Evolutionary conservation across 1,139 yeast genomes (phyloP), one percentile per base, ranked within the genome.

Genomic region (Dujonia santamariae): DNA sequence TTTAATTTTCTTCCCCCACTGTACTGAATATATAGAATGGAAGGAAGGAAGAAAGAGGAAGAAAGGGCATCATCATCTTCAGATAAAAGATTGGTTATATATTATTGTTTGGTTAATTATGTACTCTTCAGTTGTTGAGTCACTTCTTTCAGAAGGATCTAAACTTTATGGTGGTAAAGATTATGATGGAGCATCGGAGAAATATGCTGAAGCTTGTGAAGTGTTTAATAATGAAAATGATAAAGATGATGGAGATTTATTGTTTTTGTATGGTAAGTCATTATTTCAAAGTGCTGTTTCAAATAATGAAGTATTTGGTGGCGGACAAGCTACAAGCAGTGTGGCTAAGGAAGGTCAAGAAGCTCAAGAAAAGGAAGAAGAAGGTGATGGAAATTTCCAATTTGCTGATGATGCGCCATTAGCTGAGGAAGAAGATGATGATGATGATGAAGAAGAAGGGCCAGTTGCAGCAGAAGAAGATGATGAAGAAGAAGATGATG

Each of bases 271-370:
- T 45, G 97, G 97, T 2, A 77, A 80, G 50, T 80, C 96, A 1
- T 61, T 92, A 28, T 88, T 83, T 56, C 84, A 81, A 44, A 75
- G 77, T 30, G 97, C 94, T 1, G 83, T 86, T 9, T 64, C 78
- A 28, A 80, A 74, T 34, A 78, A 88, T 2, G 92, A 84, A 32
- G 83, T 92, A n/a, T 72, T 92, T 39, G 96, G 96, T 25, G 84
- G 75, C 1, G 26, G 17, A 20, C 33, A 17, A 11, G 25, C 33
- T 9, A n/a, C n/a, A n/a, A n/a, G n/a, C n/a, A n/a, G n/a, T n/a
- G 18, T 14, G 7, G 22, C 11, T 15, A 32, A 29, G 7, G 60
- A 58, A 8, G 55, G 59, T 22, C 59, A 56, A 11, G 57, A 50
- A 19, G 59, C 55, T 8, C 56, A 50, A 19, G 38, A 46, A 14